These are phyloP conservation scores for Hericium rajendrae DNA, from an alignment of 768 basidiomycete species.

Conservation along the genomic window DNA sequence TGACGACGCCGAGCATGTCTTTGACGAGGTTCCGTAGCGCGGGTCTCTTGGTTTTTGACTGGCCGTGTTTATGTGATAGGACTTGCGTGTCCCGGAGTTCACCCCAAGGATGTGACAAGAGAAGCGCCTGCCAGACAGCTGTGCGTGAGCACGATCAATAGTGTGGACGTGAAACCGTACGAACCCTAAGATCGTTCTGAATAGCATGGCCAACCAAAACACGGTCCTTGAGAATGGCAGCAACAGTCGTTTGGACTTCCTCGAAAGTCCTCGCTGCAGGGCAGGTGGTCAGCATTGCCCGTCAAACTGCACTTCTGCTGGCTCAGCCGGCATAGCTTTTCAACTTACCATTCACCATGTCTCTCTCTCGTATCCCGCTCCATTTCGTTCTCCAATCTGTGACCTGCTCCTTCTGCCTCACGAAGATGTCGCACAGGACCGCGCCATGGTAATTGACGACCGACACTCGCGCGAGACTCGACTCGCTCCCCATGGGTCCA, in stretches of 20 bases:
- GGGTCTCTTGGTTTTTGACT: constrained; percentile 54
- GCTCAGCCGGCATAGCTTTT: not conserved
- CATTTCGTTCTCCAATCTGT: constrained; percentile 90
- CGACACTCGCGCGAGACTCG: constrained; percentile 80
- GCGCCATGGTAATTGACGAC: constrained; percentile 84
- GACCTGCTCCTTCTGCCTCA: constrained; percentile 76
- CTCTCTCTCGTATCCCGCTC: constrained; percentile 70
- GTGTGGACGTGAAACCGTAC: constrained; percentile 6
- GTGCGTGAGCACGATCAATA: not conserved
- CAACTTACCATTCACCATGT: constrained; percentile 54
- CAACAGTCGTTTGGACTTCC: constrained; percentile 70
- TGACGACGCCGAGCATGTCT: constrained; percentile 68
- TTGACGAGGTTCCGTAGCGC: constrained; percentile 74
- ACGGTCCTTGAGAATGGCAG: constrained; percentile 64
- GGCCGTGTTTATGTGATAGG: constrained; percentile 47
- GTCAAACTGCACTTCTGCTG: not conserved
- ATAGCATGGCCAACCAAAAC: constrained; percentile 89
- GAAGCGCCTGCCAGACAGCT: constrained; percentile 36
- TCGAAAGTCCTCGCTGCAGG: constrained; percentile 62
- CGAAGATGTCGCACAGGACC: constrained; percentile 74
- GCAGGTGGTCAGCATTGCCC: not conserved
- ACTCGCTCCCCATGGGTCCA: constrained; percentile 75
- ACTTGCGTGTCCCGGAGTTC: constrained; percentile 64
- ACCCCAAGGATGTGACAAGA: constrained; percentile 60
- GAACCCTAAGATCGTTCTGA: constrained; percentile 80